These are phyloP conservation scores for Cajanus cajan DNA, from an alignment of 306 rosid genomes.

Conservation along the genomic window DNA sequence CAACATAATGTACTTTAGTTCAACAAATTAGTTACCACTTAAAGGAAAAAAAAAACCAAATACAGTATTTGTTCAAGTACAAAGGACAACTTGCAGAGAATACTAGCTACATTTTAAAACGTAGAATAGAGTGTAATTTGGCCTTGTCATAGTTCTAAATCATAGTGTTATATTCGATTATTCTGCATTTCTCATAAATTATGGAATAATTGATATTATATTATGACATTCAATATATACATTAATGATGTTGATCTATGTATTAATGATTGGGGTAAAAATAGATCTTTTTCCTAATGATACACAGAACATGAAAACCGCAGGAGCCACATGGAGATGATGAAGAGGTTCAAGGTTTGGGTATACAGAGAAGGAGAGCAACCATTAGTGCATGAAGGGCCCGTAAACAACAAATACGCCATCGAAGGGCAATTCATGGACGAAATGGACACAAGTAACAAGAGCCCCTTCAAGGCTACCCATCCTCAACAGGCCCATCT, in stretches of 20 bases:
- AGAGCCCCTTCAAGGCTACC: slow-evolving; percentile 47
- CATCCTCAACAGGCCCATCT: slow-evolving; percentile 58
- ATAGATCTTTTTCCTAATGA: too few relatives aligned
- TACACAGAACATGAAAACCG: background rate
- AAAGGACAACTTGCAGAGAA: too few relatives aligned
- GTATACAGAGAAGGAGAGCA: slow-evolving; percentile 60
- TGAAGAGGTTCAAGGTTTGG: slow-evolving; percentile 63
- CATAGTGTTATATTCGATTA: too few relatives aligned
- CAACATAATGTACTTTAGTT: background rate
- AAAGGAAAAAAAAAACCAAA: background rate
- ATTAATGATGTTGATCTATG: too few relatives aligned
- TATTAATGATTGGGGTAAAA: too few relatives aligned
- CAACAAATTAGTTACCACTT: background rate
- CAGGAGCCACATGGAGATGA: slow-evolving; percentile 72
- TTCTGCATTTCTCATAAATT: too few relatives aligned
- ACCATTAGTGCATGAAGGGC: slow-evolving; percentile 62
- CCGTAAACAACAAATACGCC: slow-evolving; percentile 60
- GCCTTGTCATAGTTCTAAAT: too few relatives aligned
- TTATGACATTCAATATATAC: too few relatives aligned
- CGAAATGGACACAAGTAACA: slow-evolving; percentile 52
- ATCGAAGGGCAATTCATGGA: slow-evolving; percentile 77
- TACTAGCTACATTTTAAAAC: too few relatives aligned
- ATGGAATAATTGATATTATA: too few relatives aligned
- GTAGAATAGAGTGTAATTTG: too few relatives aligned
- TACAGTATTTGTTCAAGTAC: too few relatives aligned